Percentiles rank a stretch among this genome's conserved stretches.
phyloP scores from a whole-genome alignment of 2,329 filamentous ascomycete species.

The Cephalotrichum gorgonifer region DNA sequence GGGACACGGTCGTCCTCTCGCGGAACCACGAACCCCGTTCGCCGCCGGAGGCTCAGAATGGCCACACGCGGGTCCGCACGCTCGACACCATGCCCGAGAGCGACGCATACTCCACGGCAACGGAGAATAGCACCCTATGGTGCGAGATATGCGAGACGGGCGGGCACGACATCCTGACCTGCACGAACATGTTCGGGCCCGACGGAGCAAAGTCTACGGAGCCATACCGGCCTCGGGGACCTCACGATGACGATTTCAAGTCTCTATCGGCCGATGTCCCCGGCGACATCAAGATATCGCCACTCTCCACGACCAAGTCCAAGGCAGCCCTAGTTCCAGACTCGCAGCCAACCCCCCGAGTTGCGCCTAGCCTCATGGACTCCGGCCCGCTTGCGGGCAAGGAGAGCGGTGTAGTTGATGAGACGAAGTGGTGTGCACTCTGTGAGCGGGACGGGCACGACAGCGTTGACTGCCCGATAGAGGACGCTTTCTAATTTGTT shows the following conservation, averaged over 20 bases:
- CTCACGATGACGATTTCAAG: slow-evolving; percentile 22
- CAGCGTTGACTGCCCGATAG: slow-evolving; percentile 88
- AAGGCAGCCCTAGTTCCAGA: background rate
- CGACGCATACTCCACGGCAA: slow-evolving; percentile 58
- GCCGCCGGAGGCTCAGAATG: slow-evolving; percentile 28
- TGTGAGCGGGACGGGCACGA: slow-evolving; percentile 96
- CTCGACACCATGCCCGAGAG: slow-evolving; percentile 63
- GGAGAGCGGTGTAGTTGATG: slow-evolving; percentile 67
- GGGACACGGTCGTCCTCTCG: slow-evolving; percentile 51
- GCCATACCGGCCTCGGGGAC: slow-evolving; percentile 1
- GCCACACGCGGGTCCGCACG: slow-evolving; percentile 40
- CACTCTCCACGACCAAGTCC: slow-evolving; percentile 39
- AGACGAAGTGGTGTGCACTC: slow-evolving; percentile 89
- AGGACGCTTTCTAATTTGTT: slow-evolving; percentile 54
- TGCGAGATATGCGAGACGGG: slow-evolving; percentile 92
- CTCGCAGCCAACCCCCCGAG: slow-evolving; percentile 11
- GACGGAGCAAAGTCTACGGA: slow-evolving; percentile 17
- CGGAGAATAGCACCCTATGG: slow-evolving; percentile 68
- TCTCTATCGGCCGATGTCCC: slow-evolving; percentile 14
- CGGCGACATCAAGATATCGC: slow-evolving; percentile 29
- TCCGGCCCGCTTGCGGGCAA: slow-evolving; percentile 65
- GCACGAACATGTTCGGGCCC: slow-evolving; percentile 74
- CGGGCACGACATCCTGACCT: slow-evolving; percentile 89
- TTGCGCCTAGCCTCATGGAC: slow-evolving; percentile 40
- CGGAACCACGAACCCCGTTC: slow-evolving; percentile 36